Percentiles rank a stretch among this genome's conserved stretches.
Conservation (phyloP, 495 filamentous ascomycete genomes). For the Daldinia childiae region DNA sequence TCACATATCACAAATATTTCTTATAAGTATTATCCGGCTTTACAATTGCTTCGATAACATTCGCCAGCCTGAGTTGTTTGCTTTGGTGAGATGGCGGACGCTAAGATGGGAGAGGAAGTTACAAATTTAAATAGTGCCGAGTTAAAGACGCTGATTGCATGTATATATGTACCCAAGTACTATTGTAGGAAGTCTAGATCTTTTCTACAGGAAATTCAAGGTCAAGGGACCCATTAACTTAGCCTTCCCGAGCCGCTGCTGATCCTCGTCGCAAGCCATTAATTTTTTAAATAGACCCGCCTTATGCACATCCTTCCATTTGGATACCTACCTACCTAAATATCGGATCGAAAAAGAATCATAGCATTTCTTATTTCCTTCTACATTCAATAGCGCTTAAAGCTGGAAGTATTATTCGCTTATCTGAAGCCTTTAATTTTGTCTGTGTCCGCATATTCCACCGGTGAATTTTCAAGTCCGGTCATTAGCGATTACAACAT, state of each 20-base stretch:
- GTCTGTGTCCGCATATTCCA: no score
- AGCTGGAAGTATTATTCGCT: neutral
- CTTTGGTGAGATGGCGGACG: slow-evolving; percentile 2
- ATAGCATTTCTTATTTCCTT: neutral
- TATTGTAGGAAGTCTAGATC: neutral
- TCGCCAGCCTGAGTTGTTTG: slow-evolving; percentile 20
- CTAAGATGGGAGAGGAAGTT: slow-evolving; percentile 35
- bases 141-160: slow-evolving; percentile 14
- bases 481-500: neutral
- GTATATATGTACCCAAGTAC: neutral
- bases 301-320: neutral
- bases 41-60: slow-evolving; percentile 8
- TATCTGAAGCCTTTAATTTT: no score
- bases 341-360: neutral
- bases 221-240: neutral
- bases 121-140: slow-evolving; percentile 22
- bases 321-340: no score
- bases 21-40: neutral
- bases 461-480: neutral
- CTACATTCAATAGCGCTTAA: neutral
- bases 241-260: neutral
- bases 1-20: slow-evolving; percentile 12
- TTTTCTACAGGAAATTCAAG: neutral
- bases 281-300: neutral
- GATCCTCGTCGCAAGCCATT: neutral